phyloP scores from a whole-genome alignment of 2,329 filamentous ascomycete genomes.

The Hymenoscyphus fructigenus region DNA sequence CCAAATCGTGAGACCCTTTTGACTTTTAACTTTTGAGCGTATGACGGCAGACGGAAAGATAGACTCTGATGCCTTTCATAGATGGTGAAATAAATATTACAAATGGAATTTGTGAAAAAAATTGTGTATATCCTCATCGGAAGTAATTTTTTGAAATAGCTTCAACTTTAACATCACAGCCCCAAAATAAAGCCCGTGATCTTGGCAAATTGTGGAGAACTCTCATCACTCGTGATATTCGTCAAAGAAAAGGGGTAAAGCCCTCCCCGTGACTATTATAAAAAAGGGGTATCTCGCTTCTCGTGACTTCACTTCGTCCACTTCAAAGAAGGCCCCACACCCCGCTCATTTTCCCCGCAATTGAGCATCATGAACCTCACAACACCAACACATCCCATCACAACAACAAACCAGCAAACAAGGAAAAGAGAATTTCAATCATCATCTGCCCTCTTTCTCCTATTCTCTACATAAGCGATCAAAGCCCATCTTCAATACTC shows the following conservation, averaged over 20 bases:
- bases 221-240: not conserved
- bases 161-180: no score
- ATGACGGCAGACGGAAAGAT: no score
- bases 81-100: no score
- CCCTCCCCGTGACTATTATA: not conserved
- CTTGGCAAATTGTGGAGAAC: no score
- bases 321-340: not conserved
- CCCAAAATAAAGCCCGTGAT: no score
- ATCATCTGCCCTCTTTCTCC: not conserved
- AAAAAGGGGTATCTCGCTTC: slow-evolving; percentile 3
- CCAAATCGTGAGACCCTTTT: not conserved
- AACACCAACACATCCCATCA: not conserved
- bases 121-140: no score
- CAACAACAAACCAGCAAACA: not conserved
- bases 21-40: no score
- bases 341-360: not conserved
- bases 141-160: no score
- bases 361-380: not conserved
- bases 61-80: no score
- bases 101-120: no score
- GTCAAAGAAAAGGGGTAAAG: not conserved
- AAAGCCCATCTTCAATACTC: not conserved
- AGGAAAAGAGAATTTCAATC: slow-evolving; percentile 1
- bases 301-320: slow-evolving; percentile 1
- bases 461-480: slow-evolving; percentile 1